A percentile compares a stretch with the other conserved stretches of the same genome.
Evolutionary conservation across 106 monocot genomes (phyloP).

Genomic region (Acanthochlamys bracteata): DNA sequence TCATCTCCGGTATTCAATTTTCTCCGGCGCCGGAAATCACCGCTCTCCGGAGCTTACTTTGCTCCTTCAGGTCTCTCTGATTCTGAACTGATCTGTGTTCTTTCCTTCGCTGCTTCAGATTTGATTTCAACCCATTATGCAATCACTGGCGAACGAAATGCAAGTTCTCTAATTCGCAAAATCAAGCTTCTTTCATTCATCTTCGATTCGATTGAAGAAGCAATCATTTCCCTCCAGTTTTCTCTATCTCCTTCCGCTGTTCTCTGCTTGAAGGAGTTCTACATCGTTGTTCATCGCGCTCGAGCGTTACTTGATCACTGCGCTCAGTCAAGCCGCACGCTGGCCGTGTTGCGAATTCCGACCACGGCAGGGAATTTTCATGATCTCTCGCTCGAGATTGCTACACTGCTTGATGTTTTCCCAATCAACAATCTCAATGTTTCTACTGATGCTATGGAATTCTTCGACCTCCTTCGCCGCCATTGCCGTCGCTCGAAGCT

Average conservation of each 20-base stretch:
- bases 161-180: slow-evolving; percentile 36
- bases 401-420: slow-evolving; percentile 78
- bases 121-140: slow-evolving; percentile 14
- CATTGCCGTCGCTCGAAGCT: slow-evolving; percentile 26
- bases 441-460: slow-evolving; percentile 37
- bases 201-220: slow-evolving; percentile 34
- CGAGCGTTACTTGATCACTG: slow-evolving; percentile 64
- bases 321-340: slow-evolving; percentile 46
- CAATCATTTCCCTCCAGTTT: not conserved
- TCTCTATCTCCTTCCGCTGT: slow-evolving; percentile 26
- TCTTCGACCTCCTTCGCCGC: slow-evolving; percentile 37
- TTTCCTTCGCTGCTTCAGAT: slow-evolving; percentile 20
- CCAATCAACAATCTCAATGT: slow-evolving; percentile 33
- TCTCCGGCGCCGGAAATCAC: slow-evolving; percentile 30
- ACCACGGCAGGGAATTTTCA: slow-evolving; percentile 60
- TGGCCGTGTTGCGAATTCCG: slow-evolving; percentile 51
- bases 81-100: slow-evolving; percentile 32
- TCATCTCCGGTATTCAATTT: slow-evolving; percentile 23
- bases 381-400: slow-evolving; percentile 60
- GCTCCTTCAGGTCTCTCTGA: slow-evolving; percentile 42
- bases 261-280: slow-evolving; percentile 72
- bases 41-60: slow-evolving; percentile 54
- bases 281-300: slow-evolving; percentile 61
- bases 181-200: slow-evolving; percentile 31
- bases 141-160: slow-evolving; percentile 30